Conservation (phyloP, 768 basidiomycete species). For the Kwoniella dendrophila region DNA sequence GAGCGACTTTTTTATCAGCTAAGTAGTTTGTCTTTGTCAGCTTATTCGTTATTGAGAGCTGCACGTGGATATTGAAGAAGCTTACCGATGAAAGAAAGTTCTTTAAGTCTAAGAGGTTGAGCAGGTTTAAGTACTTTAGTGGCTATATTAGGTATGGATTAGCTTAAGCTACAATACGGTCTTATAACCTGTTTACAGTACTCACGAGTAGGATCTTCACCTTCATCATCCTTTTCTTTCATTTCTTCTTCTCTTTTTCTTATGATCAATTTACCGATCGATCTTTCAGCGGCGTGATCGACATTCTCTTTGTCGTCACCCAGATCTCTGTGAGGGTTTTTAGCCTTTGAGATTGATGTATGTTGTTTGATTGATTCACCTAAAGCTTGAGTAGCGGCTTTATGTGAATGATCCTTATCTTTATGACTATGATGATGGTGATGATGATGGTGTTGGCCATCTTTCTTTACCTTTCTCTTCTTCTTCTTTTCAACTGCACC, state of each 20-base stretch:
- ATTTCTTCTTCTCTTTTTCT: conserved; percentile 22
- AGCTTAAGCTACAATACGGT: background rate
- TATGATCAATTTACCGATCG: conserved; percentile 30
- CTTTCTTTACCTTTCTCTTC: conserved; percentile 33
- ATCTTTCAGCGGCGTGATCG: conserved; percentile 2
- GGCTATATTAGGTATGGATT: conserved; percentile 24
- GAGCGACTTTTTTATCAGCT: conserved; percentile 35
- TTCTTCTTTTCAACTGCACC: conserved; percentile 10
- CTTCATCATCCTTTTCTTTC: conserved; percentile 12
- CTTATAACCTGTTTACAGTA: background rate
- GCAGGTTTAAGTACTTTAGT: conserved; percentile 46
- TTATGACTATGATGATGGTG: conserved; percentile 1
- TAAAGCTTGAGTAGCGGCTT: conserved; percentile 30
- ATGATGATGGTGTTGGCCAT: conserved; percentile 5
- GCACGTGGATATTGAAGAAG: background rate
- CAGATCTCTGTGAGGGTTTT: background rate
- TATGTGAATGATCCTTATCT: background rate
- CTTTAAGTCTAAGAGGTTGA: conserved; percentile 39
- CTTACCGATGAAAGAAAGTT: conserved; percentile 29
- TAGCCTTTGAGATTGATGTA: conserved; percentile 21
- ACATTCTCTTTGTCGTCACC: conserved; percentile 19
- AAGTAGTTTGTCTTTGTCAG: background rate
- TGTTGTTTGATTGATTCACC: conserved; percentile 51
- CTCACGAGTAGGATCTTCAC: conserved; percentile 46
- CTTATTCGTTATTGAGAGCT: background rate